These are phyloP conservation scores for Phaffomyces thermotolerans DNA, from an alignment of 805 yeast species.

Conservation along the genomic window DNA sequence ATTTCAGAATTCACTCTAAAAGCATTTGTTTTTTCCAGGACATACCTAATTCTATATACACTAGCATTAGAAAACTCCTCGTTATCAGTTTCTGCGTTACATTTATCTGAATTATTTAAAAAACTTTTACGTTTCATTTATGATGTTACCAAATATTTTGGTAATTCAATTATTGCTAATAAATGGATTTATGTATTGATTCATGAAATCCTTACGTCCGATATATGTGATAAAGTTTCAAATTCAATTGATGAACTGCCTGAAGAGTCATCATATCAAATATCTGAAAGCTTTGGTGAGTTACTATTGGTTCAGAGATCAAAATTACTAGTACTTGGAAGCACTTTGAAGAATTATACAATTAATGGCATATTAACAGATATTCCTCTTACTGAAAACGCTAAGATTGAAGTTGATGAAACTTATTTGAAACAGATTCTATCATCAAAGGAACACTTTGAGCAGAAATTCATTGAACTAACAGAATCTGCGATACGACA, in stretches of 20 bases:
- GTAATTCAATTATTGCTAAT: constrained; percentile 22
- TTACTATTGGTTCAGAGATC: constrained; percentile 42
- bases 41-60: constrained; percentile 18
- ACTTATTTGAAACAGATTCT: constrained; percentile 21
- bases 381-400: background rate
- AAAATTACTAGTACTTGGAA: constrained; percentile 31
- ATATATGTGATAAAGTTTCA: constrained; percentile 11
- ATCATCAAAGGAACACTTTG: constrained; percentile 28
- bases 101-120: constrained; percentile 33
- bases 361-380: constrained; percentile 27
- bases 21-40: constrained; percentile 13
- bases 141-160: constrained; percentile 27
- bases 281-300: constrained; percentile 40
- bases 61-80: constrained; percentile 28
- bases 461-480: constrained; percentile 37
- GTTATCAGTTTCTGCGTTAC: constrained; percentile 34
- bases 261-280: constrained; percentile 19
- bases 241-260: constrained; percentile 17
- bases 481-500: constrained; percentile 52
- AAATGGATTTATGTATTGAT: constrained; percentile 37
- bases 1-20: constrained; percentile 23
- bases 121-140: constrained; percentile 29
- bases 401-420: constrained; percentile 3
- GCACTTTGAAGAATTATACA: constrained; percentile 19
- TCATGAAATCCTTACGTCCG: constrained; percentile 32